phyloP scores from a whole-genome alignment of 441 rosid genomes.

The Gossypium trilobum region DNA sequence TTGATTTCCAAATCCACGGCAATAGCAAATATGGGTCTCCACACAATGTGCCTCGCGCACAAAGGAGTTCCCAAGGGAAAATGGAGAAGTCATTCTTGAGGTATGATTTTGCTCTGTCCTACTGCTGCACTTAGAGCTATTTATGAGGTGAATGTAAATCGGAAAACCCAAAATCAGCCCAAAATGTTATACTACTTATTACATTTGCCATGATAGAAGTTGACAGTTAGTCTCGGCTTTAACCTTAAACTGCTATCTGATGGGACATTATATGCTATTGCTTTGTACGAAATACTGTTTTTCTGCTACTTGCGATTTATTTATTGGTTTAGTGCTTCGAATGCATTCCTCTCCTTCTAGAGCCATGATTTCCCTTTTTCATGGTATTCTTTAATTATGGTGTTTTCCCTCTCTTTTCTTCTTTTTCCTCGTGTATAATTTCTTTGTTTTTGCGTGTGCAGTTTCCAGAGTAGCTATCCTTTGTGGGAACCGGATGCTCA shows the following conservation, averaged over 20 bases:
- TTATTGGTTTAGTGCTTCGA: neutral
- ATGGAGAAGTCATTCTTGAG: conserved; percentile 96
- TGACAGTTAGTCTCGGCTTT: neutral
- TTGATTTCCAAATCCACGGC: conserved; percentile 79
- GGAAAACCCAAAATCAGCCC: neutral
- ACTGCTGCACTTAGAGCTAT: conserved; percentile 15
- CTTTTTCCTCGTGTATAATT: neutral
- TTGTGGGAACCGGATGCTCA: conserved; percentile 72
- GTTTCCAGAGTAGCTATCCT: conserved; percentile 79
- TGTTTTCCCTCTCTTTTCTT: neutral
- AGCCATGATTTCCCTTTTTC: neutral
- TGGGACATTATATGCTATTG: neutral
- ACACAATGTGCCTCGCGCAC: conserved; percentile 30
- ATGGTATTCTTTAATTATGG: neutral
- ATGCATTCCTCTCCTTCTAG: neutral
- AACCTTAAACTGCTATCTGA: neutral
- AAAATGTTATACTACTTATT: neutral
- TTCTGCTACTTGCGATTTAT: neutral
- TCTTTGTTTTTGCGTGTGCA: conserved; percentile 25
- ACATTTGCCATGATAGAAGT: neutral
- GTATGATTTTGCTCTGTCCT: conserved; percentile 26
- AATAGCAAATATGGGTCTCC: conserved; percentile 80
- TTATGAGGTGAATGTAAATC: neutral
- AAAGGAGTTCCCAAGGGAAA: conserved; percentile 92
- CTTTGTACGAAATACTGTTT: neutral